phyloP scores from a whole-genome alignment of 2,329 filamentous ascomycete genomes.

The Cladosporium sp. region DNA sequence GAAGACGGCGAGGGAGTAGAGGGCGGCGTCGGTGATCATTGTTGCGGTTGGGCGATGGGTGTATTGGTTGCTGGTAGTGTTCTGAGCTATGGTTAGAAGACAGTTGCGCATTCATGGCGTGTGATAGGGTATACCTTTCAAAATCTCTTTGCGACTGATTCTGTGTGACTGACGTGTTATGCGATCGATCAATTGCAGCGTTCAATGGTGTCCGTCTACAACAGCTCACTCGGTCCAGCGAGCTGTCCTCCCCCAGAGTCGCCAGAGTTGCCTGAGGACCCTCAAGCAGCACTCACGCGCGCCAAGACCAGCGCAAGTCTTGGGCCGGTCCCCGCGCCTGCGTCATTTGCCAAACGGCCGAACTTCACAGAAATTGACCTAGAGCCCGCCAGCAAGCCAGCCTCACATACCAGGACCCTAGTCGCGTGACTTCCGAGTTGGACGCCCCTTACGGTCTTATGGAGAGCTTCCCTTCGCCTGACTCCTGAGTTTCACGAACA shows the following conservation, averaged over 20 bases:
- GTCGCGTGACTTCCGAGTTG: slow-evolving; percentile 10
- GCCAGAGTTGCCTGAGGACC: not conserved
- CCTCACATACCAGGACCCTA: slow-evolving; percentile 6
- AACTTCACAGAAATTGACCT: slow-evolving; percentile 11
- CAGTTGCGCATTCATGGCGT: no score
- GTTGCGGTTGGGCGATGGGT: slow-evolving; percentile 32
- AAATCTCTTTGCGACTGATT: no score
- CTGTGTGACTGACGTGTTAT: no score
- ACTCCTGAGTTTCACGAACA: slow-evolving; percentile 15
- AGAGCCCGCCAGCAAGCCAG: not conserved
- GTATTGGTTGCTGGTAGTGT: not conserved
- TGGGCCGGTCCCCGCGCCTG: not conserved
- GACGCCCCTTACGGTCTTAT: slow-evolving; percentile 17
- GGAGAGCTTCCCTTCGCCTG: slow-evolving; percentile 32
- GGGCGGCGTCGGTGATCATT: slow-evolving; percentile 92
- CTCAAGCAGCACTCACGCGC: no score
- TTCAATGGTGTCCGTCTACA: not conserved
- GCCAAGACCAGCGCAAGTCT: no score
- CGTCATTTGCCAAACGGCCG: slow-evolving; percentile 8
- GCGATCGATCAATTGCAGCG: not conserved
- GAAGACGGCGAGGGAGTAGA: slow-evolving; percentile 89
- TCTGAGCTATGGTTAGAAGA: not conserved
- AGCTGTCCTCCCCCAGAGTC: slow-evolving; percentile 7
- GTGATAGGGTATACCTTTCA: no score
- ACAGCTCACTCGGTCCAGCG: not conserved